These are phyloP conservation scores for Rutstroemia sp. DNA, from an alignment of 2,329 filamentous ascomycete species.

Conservation along the genomic window DNA sequence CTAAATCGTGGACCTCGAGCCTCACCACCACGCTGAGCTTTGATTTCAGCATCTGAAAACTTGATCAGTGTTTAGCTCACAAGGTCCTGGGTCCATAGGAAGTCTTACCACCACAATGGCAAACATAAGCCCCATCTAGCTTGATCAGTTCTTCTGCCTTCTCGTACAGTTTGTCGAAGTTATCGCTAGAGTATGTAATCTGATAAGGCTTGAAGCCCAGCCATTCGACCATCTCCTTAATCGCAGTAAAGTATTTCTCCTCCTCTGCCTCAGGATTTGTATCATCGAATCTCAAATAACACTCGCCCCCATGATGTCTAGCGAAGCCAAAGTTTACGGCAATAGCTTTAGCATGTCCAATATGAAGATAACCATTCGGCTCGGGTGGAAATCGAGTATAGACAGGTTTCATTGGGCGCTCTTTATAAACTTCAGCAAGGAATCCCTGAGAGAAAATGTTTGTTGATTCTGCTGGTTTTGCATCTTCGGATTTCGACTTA, in stretches of 20 bases:
- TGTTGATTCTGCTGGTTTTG: slow-evolving; percentile 20
- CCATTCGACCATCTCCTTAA: slow-evolving; percentile 82
- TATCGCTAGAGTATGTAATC: slow-evolving; percentile 84
- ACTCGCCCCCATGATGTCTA: slow-evolving; percentile 66
- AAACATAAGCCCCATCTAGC: slow-evolving; percentile 71
- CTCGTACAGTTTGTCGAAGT: slow-evolving; percentile 79
- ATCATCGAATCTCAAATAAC: slow-evolving; percentile 79
- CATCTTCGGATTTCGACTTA: slow-evolving; percentile 15
- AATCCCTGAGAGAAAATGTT: slow-evolving; percentile 75
- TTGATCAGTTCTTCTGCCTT: slow-evolving; percentile 78
- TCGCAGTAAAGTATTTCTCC: slow-evolving; percentile 82
- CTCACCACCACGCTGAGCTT: slow-evolving; percentile 77
- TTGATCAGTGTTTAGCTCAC: slow-evolving; percentile 20
- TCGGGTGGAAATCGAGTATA: slow-evolving; percentile 74
- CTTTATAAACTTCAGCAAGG: slow-evolving; percentile 63
- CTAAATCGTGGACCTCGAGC: slow-evolving; percentile 65
- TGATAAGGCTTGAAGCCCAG: slow-evolving; percentile 67
- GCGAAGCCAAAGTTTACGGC: slow-evolving; percentile 96
- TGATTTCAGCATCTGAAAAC: slow-evolving; percentile 64
- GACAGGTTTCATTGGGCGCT: slow-evolving; percentile 54
- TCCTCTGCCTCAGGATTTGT: slow-evolving; percentile 94
- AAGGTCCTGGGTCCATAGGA: background rate
- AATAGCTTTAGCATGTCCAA: slow-evolving; percentile 93
- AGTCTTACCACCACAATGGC: slow-evolving; percentile 61
- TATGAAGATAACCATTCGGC: slow-evolving; percentile 89